These are phyloP conservation scores for Coleophoma crateriformis DNA, from an alignment of 2,329 filamentous ascomycete genomes.

Conservation along the genomic window DNA sequence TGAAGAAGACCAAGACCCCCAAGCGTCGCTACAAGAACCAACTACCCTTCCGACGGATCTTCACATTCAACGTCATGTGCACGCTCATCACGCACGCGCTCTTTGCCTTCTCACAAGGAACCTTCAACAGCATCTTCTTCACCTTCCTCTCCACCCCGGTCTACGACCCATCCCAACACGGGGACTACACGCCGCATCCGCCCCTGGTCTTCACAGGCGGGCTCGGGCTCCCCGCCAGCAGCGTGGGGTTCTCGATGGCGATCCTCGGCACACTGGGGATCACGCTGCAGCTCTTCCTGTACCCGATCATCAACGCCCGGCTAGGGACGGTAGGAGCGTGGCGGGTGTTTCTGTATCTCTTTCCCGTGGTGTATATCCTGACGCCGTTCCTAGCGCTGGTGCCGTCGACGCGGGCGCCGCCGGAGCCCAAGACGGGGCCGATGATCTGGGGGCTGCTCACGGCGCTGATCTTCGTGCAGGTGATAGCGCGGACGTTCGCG, in stretches of 20 bases:
- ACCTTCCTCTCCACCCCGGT: conserved; percentile 57
- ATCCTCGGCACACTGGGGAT: conserved; percentile 75
- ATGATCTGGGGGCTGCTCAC: conserved; percentile 19
- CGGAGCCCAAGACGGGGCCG: conserved; percentile 20
- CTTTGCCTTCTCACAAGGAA: conserved; percentile 49
- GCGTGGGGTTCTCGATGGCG: conserved; percentile 73
- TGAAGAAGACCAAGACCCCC: conserved; percentile 17
- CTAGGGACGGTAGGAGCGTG: conserved; percentile 66
- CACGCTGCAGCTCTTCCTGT: conserved; percentile 63
- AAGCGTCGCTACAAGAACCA: conserved; percentile 21
- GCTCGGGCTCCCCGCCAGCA: conserved; percentile 64
- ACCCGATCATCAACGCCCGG: conserved; percentile 59
- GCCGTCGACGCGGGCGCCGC: conserved; percentile 33
- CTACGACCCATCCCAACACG: conserved; percentile 37
- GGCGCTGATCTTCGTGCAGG: conserved; percentile 53
- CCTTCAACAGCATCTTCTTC: conserved; percentile 56
- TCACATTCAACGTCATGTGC: conserved; percentile 37
- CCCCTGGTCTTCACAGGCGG: conserved; percentile 55
- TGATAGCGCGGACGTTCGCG: conserved; percentile 67
- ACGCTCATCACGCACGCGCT: conserved; percentile 44
- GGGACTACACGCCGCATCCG: conserved; percentile 38
- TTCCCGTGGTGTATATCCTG: conserved; percentile 63
- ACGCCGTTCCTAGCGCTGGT: conserved; percentile 68
- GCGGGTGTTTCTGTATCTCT: conserved; percentile 62
- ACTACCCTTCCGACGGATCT: conserved; percentile 41